Evolutionary conservation across 345 rosid genomes (phyloP).

Genomic region (Pistacia atlantica): DNA sequence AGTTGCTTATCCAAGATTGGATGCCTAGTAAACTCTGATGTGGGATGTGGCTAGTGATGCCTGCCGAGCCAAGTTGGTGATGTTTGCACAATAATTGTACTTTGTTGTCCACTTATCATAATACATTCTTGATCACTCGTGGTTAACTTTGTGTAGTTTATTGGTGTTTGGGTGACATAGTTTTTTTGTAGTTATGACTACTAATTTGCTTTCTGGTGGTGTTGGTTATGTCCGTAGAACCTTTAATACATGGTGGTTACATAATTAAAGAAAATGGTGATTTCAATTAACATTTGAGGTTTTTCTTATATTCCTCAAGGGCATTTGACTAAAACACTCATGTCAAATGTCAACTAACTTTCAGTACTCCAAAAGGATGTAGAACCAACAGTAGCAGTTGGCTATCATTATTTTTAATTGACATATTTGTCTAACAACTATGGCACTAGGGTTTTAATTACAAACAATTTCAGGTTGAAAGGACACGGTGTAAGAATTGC

Average conservation of each 20-base stretch:
- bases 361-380: slow-evolving; percentile 7
- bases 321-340: neutral
- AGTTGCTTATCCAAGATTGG: neutral
- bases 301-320: neutral
- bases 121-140: neutral
- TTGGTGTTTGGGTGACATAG: neutral
- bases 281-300: neutral
- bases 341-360: neutral
- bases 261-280: neutral
- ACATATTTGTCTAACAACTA: neutral
- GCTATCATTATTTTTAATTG: neutral
- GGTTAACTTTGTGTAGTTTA: neutral
- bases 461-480: slow-evolving; percentile 57
- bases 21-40: neutral
- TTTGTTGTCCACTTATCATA: neutral
- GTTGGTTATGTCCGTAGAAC: neutral
- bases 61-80: neutral
- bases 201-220: neutral
- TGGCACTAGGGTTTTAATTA: neutral
- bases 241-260: neutral
- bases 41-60: neutral
- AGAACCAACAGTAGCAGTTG: neutral
- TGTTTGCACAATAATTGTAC: neutral
- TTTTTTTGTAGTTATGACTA: neutral
- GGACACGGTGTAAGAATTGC: slow-evolving; percentile 64